Evolutionary conservation across 106 monocot species (phyloP), one percentile per base, ranked within the genome.

Genomic region (Apostasia shenzhenica): DNA sequence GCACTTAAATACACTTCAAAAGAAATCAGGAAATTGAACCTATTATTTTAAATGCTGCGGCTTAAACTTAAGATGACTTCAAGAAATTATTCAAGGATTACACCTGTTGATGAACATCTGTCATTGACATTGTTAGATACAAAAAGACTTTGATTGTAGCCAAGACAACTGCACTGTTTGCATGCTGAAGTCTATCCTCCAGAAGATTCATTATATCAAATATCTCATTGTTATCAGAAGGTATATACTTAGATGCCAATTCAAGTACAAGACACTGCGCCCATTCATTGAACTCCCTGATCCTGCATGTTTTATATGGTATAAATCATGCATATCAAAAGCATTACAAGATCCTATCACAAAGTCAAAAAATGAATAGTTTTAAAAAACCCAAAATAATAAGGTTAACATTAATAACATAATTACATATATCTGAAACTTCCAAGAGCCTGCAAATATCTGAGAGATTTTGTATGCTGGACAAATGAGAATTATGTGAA

Each of bases 21-120:
- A 62, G 0, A 62, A 45, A 13, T 3, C 45, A 12, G 12, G 44
- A 44, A n/a, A 11, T 62, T 62, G 45, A 45, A 45, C 44, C 42
- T 45, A 45, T 26, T 26, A 26, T 26, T 26, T 26, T 26, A 26
- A 26, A 26, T 26, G 26, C 26, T 26, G 26, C 26, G 26, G 0
- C 26, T 26, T 26, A 26, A 26, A 26, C 26, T 26, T 26, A 26
- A 26, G 26, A 26, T 26, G 26, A 26, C 26, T 26, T 26, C 26
- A 26, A 26, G 26, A 26, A 26, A 26, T 26, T 26, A 26, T 26
- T 26, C 26, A 26, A 26, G 26, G 26, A 26, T 26, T 26, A 7
- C 41, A 99, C 99, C 99, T 99, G 99, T 75, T 99, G 99, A 80
- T 99, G 99, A 70, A 99, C 99, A 90, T 93, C 99, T 14, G 87